These are phyloP conservation scores for Dendrobium officinale DNA, from an alignment of 106 monocot genomes.

Conservation along the genomic window DNA sequence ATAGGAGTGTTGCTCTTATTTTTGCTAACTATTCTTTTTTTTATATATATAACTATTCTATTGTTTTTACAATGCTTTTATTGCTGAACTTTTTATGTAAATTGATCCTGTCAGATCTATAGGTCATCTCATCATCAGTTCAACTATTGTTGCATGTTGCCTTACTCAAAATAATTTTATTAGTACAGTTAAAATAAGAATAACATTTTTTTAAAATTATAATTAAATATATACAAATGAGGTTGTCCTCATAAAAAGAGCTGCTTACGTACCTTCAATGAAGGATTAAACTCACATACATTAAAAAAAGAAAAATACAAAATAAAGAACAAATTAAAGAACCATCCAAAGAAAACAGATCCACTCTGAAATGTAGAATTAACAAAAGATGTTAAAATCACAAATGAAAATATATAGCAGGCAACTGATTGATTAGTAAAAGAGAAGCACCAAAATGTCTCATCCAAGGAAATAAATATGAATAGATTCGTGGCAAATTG, in stretches of 20 bases:
- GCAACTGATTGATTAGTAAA: too few species aligned
- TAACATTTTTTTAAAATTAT: not conserved
- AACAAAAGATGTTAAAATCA: too few species aligned
- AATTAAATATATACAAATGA: not conserved
- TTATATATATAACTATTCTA: not conserved
- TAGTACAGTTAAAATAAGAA: not conserved
- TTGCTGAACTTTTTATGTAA: not conserved
- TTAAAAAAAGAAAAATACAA: too few species aligned
- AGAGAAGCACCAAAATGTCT: too few species aligned
- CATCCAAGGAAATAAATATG: too few species aligned
- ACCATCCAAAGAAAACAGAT: too few species aligned
- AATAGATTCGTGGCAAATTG: too few species aligned
- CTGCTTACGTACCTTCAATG: too few species aligned
- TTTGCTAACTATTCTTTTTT: not conserved
- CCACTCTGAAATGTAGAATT: too few species aligned
- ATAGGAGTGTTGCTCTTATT: not conserved
- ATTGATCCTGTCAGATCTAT: not conserved
- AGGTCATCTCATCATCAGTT: not conserved
- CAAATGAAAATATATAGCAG: too few species aligned
- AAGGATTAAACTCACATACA: too few species aligned
- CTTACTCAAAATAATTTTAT: not conserved
- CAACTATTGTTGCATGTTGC: not conserved
- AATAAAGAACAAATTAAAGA: too few species aligned
- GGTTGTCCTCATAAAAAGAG: not conserved
- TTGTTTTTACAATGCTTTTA: not conserved